Evolutionary conservation across 1,139 yeast genomes (phyloP).

Genomic region (Magnusiomyces paraingens): DNA sequence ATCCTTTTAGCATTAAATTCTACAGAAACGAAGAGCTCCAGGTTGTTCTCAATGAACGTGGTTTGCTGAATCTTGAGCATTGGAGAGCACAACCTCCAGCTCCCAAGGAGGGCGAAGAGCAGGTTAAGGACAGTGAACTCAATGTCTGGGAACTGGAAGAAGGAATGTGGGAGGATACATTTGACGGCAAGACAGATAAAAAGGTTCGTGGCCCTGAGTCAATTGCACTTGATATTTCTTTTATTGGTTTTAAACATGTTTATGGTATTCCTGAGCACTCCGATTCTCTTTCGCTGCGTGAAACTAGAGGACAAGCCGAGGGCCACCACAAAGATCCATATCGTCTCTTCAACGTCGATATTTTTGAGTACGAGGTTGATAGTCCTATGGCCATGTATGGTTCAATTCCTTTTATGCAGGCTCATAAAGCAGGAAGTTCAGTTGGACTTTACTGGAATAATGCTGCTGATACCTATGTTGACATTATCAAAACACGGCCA

Average conservation of each 20-base stretch:
- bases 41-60: constrained; percentile 59
- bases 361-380: constrained; percentile 81
- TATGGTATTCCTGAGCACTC: constrained; percentile 97
- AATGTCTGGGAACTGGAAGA: constrained; percentile 25
- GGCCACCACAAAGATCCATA: constrained; percentile 58
- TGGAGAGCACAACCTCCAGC: constrained; percentile 42
- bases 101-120: constrained; percentile 18
- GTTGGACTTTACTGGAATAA: constrained; percentile 89
- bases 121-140: constrained; percentile 18
- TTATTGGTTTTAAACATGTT: constrained; percentile 54
- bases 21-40: constrained; percentile 41
- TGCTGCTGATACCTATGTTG: constrained; percentile 87
- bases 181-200: constrained; percentile 50
- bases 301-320: constrained; percentile 42
- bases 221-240: constrained; percentile 67
- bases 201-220: constrained; percentile 88
- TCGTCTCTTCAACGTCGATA: constrained; percentile 84
- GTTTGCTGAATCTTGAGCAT: constrained; percentile 75
- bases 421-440: constrained; percentile 51
- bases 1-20: constrained; percentile 51
- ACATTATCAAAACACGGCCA: constrained; percentile 43
- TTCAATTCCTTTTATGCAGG: constrained; percentile 79
- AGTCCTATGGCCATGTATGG: constrained; percentile 93
- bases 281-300: constrained; percentile 63
- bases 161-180: constrained; percentile 34